Base-by-base conservation (phyloP, 169 alveolate genomes). In the Pseudocohnilembus persalinus region DNA sequence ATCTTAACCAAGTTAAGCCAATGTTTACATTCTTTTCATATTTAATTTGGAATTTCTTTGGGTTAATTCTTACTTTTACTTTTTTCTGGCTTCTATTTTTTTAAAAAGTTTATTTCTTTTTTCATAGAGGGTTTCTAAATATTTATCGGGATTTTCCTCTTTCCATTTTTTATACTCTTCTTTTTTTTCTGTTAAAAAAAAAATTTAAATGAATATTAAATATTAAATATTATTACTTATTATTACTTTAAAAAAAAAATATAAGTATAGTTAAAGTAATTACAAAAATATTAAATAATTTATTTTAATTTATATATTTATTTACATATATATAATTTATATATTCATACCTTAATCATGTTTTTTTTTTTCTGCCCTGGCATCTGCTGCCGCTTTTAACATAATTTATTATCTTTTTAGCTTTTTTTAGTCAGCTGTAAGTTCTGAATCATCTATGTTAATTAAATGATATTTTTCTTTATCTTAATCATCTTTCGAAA, bases 331-430 rank as follows among this genome's bases (percentile, higher is more conserved):
- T 11, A 49, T 49, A 49, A 49, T 11, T 49, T 49, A 11, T 11
- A 20, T 20, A 49, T 49, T 49, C 20, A 49, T 11, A 49, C 68
- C 68, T 34, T 79, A 49, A 49, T 79, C 84, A 34, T 34, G 33
- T 29, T 33, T 31, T 30, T 79, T 79, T 63, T 79, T 79, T 79
- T 79, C 84, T 27, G 74, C 74, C 63, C 84, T 79, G n/a, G 84
- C 64, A 34, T 79, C 84, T 0, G 84, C 84, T 16, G 84, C 84
- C 29, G 35, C 28, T 73, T 79, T 79, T 29, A 34, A 25, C 25
- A 79, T 64, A 0, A 79, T 79, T 63, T 79, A 29, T 49, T 34
- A 0, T 77, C 64, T 79, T 27, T 79, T 79, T 79, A 34, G 76
- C 29, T 79, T 79, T 79, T 77, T n/a, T 28, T 79, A 16, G 0